phyloP scores from a whole-genome alignment of 768 basidiomycete species.

The Coprinopsis marcescibilis region DNA sequence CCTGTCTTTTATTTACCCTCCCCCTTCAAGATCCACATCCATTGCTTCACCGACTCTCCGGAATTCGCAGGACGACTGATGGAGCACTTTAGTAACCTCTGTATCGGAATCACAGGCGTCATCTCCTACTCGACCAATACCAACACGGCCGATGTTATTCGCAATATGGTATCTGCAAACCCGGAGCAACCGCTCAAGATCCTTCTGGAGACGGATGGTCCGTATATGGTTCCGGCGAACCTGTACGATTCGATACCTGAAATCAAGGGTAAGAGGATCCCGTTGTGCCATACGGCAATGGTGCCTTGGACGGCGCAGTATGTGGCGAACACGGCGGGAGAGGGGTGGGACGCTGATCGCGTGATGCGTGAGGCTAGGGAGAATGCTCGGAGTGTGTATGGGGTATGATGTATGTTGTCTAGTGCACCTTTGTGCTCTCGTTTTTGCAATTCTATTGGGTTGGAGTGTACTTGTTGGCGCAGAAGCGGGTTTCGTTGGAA shows the following conservation, averaged over 20 bases:
- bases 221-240: constrained; percentile 80
- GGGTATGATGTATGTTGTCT: constrained; percentile 27
- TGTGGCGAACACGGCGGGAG: constrained; percentile 44
- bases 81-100: constrained; percentile 74
- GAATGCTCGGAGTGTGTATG: constrained; percentile 62
- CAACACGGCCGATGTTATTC: constrained; percentile 66
- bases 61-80: constrained; percentile 67
- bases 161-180: constrained; percentile 34
- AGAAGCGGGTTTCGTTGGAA: too few species aligned
- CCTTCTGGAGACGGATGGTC: constrained; percentile 81
- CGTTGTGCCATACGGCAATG: constrained; percentile 75
- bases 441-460: too few species aligned
- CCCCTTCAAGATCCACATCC: constrained; percentile 65
- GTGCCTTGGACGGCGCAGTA: constrained; percentile 83
- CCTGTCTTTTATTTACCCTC: not conserved
- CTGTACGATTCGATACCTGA: constrained; percentile 52
- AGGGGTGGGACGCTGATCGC: constrained; percentile 16
- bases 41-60: constrained; percentile 84
- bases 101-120: constrained; percentile 82
- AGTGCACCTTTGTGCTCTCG: too few species aligned
- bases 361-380: constrained; percentile 59
- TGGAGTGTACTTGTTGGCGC: too few species aligned
- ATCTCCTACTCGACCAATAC: constrained; percentile 73
- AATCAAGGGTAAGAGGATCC: constrained; percentile 54
- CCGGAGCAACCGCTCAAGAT: constrained; percentile 35